phyloP scores from a whole-genome alignment of 1,284 basidiomycete species.

The Phylloporus sp. region DNA sequence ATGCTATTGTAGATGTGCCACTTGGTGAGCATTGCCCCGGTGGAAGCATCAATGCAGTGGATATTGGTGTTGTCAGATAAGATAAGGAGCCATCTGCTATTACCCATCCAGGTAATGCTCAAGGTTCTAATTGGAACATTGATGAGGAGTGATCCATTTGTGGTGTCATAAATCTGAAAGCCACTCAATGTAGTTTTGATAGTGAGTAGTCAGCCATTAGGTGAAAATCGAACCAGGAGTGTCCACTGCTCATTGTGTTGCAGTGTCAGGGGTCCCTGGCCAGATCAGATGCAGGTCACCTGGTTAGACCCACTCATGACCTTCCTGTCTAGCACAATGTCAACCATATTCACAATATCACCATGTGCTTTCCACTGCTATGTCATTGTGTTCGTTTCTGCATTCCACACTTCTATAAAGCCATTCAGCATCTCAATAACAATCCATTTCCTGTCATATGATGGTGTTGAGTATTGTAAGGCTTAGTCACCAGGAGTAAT shows the following conservation, averaged over 20 bases:
- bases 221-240: background rate
- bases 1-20: slow-evolving; percentile 4
- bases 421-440: background rate
- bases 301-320: slow-evolving; percentile 7
- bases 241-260: background rate
- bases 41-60: slow-evolving; percentile 2
- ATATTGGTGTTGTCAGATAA: background rate
- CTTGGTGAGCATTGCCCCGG: slow-evolving; percentile 1
- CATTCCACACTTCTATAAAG: background rate
- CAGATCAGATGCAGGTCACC: slow-evolving; percentile 16
- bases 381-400: background rate
- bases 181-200: slow-evolving; percentile 9
- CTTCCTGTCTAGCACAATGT: slow-evolving; percentile 7
- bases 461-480: too few species aligned
- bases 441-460: background rate
- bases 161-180: slow-evolving; percentile 5
- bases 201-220: slow-evolving; percentile 11
- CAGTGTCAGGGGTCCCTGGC: background rate
- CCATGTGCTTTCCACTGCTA: background rate
- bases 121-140: background rate
- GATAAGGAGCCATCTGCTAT: background rate
- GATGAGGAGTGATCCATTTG: slow-evolving; percentile 4
- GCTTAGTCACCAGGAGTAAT: too few species aligned
- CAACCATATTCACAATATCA: background rate
- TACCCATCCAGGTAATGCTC: slow-evolving; percentile 7